Percentiles rank a stretch among this genome's conserved stretches.
phyloP scores from a whole-genome alignment of 371 early-diverging fungal genomes.

The Lichtheimia corymbifera region DNA sequence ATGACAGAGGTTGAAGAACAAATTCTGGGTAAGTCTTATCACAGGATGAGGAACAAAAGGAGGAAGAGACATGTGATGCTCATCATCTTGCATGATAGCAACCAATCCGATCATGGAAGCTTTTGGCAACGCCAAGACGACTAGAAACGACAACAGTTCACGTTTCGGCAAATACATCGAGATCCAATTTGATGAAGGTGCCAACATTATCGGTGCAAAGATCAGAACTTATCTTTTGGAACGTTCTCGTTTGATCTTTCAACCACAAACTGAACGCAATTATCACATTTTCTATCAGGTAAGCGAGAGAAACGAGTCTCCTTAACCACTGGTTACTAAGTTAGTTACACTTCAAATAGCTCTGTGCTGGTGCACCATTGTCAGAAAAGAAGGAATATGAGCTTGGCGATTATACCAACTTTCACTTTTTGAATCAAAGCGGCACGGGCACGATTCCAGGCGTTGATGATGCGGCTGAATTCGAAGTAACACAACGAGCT shows the following conservation, averaged over 20 bases:
- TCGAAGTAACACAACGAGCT: conserved; percentile 84
- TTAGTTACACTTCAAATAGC: conserved; percentile 30
- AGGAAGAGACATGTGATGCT: neutral
- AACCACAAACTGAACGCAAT: conserved; percentile 92
- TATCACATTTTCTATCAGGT: conserved; percentile 99
- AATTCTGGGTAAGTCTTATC: conserved; percentile 46
- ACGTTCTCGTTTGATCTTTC: conserved; percentile 94
- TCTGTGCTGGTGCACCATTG: conserved; percentile 86
- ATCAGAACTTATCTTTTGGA: conserved; percentile 98
- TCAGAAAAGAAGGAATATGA: conserved; percentile 83
- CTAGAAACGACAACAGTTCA: conserved; percentile 97
- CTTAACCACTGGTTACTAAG: neutral
- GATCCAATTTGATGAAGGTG: conserved; percentile 78
- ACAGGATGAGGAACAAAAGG: neutral
- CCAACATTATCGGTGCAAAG: conserved; percentile 91
- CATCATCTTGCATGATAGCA: conserved; percentile 41
- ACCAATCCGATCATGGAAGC: conserved; percentile 99
- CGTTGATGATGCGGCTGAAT: conserved; percentile 91
- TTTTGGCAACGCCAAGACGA: conserved; percentile 99
- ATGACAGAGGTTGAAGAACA: conserved; percentile 79
- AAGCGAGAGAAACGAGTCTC: neutral
- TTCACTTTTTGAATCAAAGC: conserved; percentile 88
- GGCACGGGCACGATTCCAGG: conserved; percentile 76
- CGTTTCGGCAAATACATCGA: conserved; percentile 99
- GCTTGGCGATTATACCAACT: conserved; percentile 68